Evolutionary conservation across 2,329 filamentous ascomycete genomes (phyloP).

Genomic region (Venturiaceae sp.): DNA sequence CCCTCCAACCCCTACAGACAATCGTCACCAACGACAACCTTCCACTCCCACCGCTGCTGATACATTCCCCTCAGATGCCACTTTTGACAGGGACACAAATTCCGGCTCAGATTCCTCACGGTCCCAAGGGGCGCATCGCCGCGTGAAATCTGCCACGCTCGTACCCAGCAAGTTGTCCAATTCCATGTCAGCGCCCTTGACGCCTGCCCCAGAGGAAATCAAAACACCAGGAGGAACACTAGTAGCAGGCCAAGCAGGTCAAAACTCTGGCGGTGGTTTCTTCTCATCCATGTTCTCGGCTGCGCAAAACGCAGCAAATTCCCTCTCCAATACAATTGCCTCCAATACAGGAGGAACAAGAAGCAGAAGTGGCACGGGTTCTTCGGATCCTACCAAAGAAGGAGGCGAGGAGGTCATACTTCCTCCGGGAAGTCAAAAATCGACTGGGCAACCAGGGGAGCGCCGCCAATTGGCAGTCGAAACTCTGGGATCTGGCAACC

Average conservation of each 20-base stretch:
- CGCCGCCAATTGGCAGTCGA: constrained; percentile 63
- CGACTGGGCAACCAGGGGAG: constrained; percentile 23
- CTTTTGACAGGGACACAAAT: neutral
- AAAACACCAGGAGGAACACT: constrained; percentile 47
- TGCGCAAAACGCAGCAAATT: constrained; percentile 80
- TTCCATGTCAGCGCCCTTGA: constrained; percentile 54
- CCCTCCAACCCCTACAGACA: constrained; percentile 52
- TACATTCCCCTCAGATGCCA: neutral
- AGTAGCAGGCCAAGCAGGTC: constrained; percentile 26
- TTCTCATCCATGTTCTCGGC: constrained; percentile 91
- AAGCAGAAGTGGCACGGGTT: constrained; percentile 28
- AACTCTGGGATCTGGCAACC: constrained; percentile 78
- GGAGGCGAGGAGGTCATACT: constrained; percentile 33
- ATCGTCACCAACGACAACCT: constrained; percentile 19
- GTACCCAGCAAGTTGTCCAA: constrained; percentile 80
- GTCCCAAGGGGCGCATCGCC: constrained; percentile 54
- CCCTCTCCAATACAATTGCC: constrained; percentile 67
- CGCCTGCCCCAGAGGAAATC: constrained; percentile 62
- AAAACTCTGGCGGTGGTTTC: constrained; percentile 49
- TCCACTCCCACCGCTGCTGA: constrained; percentile 15
- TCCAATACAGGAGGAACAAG: constrained; percentile 40
- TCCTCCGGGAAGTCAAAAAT: constrained; percentile 16
- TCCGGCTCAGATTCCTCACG: constrained; percentile 1
- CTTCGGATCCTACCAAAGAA: constrained; percentile 14
- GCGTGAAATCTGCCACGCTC: constrained; percentile 47